A percentile compares a stretch with the other conserved stretches of the same genome.
These are phyloP conservation scores for Sclerotinia minor DNA, from an alignment of 2,329 filamentous ascomycete species.

Conservation along the genomic window DNA sequence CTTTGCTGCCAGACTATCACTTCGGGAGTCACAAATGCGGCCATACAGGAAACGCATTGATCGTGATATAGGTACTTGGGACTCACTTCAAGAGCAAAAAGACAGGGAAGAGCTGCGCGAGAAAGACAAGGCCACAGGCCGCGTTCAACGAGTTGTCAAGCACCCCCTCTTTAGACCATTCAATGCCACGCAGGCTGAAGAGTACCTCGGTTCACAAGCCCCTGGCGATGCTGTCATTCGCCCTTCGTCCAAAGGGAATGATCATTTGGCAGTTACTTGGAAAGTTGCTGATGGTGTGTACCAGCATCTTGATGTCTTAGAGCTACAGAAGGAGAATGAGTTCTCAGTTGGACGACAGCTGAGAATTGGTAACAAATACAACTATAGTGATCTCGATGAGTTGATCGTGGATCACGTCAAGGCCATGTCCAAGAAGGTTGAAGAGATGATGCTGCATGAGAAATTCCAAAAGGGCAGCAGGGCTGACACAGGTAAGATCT, in stretches of 20 bases:
- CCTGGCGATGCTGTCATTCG: slow-evolving; percentile 91
- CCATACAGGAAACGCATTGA: slow-evolving; percentile 71
- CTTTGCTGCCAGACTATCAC: slow-evolving; percentile 78
- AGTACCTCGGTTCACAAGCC: slow-evolving; percentile 83
- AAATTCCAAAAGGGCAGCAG: slow-evolving; percentile 85
- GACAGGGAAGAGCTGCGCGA: slow-evolving; percentile 83
- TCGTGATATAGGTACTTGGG: slow-evolving; percentile 80
- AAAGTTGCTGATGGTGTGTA: slow-evolving; percentile 96
- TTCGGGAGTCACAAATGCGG: slow-evolving; percentile 78
- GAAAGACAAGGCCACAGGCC: slow-evolving; percentile 81
- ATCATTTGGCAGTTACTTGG: slow-evolving; percentile 96
- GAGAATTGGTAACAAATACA: slow-evolving; percentile 83
- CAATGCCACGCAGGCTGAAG: slow-evolving; percentile 88
- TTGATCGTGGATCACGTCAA: slow-evolving; percentile 96
- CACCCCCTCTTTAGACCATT: slow-evolving; percentile 94
- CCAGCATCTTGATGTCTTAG: slow-evolving; percentile 95
- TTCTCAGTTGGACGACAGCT: slow-evolving; percentile 88
- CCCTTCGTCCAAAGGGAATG: slow-evolving; percentile 90
- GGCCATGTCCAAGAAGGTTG: slow-evolving; percentile 96
- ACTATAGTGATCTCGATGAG: slow-evolving; percentile 94
- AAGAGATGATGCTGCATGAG: slow-evolving; percentile 92
- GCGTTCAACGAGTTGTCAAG: slow-evolving; percentile 93
- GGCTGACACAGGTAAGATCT: slow-evolving; percentile 75
- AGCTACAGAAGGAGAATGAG: slow-evolving; percentile 95
- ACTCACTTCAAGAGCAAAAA: slow-evolving; percentile 74